phyloP scores from a whole-genome alignment of 2,329 filamentous ascomycete species.

The Phialemonium atrogriseum region DNA sequence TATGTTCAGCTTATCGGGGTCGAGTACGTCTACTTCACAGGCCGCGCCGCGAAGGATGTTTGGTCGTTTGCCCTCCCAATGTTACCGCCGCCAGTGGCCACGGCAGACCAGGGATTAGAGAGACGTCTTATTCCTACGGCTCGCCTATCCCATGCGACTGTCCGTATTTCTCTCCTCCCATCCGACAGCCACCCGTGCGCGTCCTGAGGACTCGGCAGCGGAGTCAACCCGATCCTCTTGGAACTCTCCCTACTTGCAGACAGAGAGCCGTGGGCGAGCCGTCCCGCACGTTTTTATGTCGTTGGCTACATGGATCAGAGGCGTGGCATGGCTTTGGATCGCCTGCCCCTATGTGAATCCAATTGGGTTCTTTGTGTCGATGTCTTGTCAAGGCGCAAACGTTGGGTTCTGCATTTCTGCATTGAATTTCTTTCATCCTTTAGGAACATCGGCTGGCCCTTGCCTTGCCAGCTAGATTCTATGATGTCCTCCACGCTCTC shows the following conservation, averaged over 20 bases:
- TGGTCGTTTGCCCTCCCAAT: too few relatives aligned
- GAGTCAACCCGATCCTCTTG: not conserved
- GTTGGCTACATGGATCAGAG: not conserved
- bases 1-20: too few relatives aligned
- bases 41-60: too few relatives aligned
- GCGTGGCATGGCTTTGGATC: not conserved
- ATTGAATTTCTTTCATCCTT: not conserved
- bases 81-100: too few relatives aligned
- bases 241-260: not conserved
- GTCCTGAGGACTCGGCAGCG: not conserved
- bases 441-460: not conserved
- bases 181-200: not conserved
- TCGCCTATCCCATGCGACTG: not conserved
- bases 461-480: not conserved
- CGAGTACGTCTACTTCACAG: too few relatives aligned
- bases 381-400: not conserved
- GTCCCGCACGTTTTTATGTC: not conserved
- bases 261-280: not conserved
- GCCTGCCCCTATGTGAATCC: not conserved
- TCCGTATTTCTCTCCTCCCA: not conserved
- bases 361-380: not conserved
- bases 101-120: too few relatives aligned
- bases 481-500: constrained; percentile 16
- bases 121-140: too few relatives aligned
- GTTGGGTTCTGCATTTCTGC: not conserved